Conservation (phyloP, 306 rosid genomes). For the Ormosia semicastrata region DNA sequence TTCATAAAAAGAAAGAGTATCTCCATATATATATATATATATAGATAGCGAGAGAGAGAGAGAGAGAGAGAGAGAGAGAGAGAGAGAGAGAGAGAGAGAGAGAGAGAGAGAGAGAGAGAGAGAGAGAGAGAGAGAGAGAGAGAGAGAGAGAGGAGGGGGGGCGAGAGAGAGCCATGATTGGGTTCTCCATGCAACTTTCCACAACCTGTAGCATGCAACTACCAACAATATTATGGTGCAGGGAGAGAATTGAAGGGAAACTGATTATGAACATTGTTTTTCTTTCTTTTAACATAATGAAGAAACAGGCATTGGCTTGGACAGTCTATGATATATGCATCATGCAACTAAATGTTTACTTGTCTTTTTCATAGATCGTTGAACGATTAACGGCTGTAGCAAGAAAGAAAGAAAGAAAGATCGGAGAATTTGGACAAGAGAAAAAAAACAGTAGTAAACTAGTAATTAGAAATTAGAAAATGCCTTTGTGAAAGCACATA, state of each 20-base stretch:
- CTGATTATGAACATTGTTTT: slow-evolving; percentile 5
- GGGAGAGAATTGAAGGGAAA: neutral
- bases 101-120: too few relatives aligned
- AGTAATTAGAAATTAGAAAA: neutral
- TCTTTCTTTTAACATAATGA: slow-evolving; percentile 26
- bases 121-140: too few relatives aligned
- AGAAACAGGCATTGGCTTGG: slow-evolving; percentile 2
- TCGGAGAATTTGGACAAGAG: neutral
- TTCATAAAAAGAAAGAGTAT: too few relatives aligned
- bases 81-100: too few relatives aligned
- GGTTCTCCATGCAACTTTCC: neutral
- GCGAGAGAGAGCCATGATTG: slow-evolving; percentile 18
- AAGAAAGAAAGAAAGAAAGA: neutral
- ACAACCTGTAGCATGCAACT: slow-evolving; percentile 15
- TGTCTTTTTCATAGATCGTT: neutral
- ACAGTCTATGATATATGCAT: neutral
- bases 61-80: neutral
- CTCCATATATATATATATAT: too few relatives aligned
- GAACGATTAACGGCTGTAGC: slow-evolving; percentile 1
- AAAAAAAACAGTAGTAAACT: neutral
- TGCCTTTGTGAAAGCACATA: neutral
- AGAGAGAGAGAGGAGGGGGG: too few relatives aligned
- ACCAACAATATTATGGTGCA: slow-evolving; percentile 29
- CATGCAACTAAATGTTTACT: neutral
- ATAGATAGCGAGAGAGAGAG: too few relatives aligned